These are phyloP conservation scores for Erysiphe pulchra DNA, from an alignment of 2,329 filamentous ascomycete species.

Conservation along the genomic window DNA sequence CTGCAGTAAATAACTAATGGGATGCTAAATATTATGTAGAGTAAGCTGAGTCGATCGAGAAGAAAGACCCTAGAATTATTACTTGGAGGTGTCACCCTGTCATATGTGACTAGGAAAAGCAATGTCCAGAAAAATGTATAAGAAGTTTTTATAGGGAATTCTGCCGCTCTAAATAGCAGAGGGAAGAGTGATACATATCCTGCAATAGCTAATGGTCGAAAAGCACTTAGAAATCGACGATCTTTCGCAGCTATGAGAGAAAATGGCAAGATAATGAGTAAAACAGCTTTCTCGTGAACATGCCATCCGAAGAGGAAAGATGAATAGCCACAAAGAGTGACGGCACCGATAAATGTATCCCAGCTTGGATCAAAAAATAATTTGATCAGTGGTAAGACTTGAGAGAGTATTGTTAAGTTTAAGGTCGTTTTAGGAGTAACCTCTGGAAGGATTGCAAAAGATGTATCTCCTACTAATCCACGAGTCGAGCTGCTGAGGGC, in stretches of 20 bases:
- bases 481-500: slow-evolving; percentile 77
- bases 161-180: slow-evolving; percentile 68
- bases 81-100: slow-evolving; percentile 64
- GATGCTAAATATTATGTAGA: slow-evolving; percentile 77
- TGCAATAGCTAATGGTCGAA: slow-evolving; percentile 72
- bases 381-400: slow-evolving; percentile 54
- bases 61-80: slow-evolving; percentile 61
- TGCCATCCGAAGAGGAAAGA: slow-evolving; percentile 98
- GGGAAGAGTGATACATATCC: slow-evolving; percentile 92
- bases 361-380: slow-evolving; percentile 60
- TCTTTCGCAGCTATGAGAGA: slow-evolving; percentile 77
- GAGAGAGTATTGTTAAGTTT: slow-evolving; percentile 55
- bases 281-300: slow-evolving; percentile 89
- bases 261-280: slow-evolving; percentile 87
- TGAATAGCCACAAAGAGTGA: slow-evolving; percentile 83
- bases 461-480: slow-evolving; percentile 75
- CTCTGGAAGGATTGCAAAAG: slow-evolving; percentile 80
- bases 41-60: slow-evolving; percentile 66
- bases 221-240: slow-evolving; percentile 71
- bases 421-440: slow-evolving; percentile 64
- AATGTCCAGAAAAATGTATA: slow-evolving; percentile 89
- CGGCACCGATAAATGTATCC: slow-evolving; percentile 69
- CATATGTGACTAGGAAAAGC: slow-evolving; percentile 63
- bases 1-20: slow-evolving; percentile 78
- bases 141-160: slow-evolving; percentile 80